Evolutionary conservation across 2,329 filamentous ascomycete genomes (phyloP).

Genomic region (Cladosporium sphaerospermum): DNA sequence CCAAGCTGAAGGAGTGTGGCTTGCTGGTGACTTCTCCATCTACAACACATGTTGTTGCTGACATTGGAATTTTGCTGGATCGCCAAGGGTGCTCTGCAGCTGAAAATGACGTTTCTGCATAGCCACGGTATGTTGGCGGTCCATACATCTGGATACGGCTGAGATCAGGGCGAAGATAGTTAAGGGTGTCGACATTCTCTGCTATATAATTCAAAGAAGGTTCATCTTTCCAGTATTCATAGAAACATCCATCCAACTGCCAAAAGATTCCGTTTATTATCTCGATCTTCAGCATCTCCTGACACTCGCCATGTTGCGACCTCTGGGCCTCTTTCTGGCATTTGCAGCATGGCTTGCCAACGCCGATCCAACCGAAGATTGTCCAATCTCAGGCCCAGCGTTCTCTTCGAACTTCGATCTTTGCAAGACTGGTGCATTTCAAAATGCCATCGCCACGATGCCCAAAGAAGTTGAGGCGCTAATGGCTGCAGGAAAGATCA

Average conservation of each 20-base stretch:
- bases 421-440: conserved; percentile 4
- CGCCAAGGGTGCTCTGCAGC: too few relatives aligned
- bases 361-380: conserved; percentile 5
- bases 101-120: too few relatives aligned
- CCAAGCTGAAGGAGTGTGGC: neutral
- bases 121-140: too few relatives aligned
- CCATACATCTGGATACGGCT: too few relatives aligned
- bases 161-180: too few relatives aligned
- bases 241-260: too few relatives aligned
- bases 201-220: too few relatives aligned
- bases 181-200: too few relatives aligned
- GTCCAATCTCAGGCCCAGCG: conserved; percentile 12
- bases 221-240: too few relatives aligned
- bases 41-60: neutral
- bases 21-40: neutral
- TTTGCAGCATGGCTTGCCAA: neutral
- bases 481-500: neutral
- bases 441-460: conserved; percentile 1
- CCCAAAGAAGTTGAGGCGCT: neutral
- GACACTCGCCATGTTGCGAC: neutral
- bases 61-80: too few relatives aligned
- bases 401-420: conserved; percentile 11
- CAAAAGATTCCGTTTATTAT: too few relatives aligned
- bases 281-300: too few relatives aligned
- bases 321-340: neutral